Evolutionary conservation across 352 stramenopile species (phyloP), one percentile per base, ranked within the genome.

Genomic region (Thalassiosira hispida): DNA sequence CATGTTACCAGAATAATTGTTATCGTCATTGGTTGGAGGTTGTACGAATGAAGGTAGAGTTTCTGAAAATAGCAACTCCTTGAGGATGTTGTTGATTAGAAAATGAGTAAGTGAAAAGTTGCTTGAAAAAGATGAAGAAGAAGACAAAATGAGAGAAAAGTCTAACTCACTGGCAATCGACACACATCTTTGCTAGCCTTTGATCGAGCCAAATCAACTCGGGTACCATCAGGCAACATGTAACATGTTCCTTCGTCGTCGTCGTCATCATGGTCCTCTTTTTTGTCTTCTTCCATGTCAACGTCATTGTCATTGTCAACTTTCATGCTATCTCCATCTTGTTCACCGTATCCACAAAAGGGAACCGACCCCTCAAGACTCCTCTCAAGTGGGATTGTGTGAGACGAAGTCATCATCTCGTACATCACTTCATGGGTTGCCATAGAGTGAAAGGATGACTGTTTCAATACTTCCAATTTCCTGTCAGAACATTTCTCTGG

Each of bases 391-490:
- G 59, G 29, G 14, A 73, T 1, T 5, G 77, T 29, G 33, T 81
- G 61, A 22, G 57, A 49, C 46, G 64, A 76, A 0, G 87, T 87
- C 63, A 84, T 77, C 46, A 91, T 83, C 66, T 92, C 87, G 44
- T 86, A 91, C 82, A 92, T 89, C 9, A 89, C 67, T 63, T 91
- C 81, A 69, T 89, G 80, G 33, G 91, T 75, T 22, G 84, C 71
- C 80, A 84, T 85, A 18, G 52, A 51, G 77, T 87, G 79, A 77
- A 90, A 90, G 3, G 82, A 47, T 31, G 59, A 80, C 9, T 51
- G 31, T 52, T 65, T 57, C 46, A 69, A 20, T 18, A 59, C 8
- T 23, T 57, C 20, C 12, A 67, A 33, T 67, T 67, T 71, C 61
- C 29, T 52, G 6, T 56, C 18, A 52, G 64, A 51, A 23, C 18